Base-by-base conservation (phyloP, 2,329 filamentous ascomycete genomes). In the Beauveria brongniartii region DNA sequence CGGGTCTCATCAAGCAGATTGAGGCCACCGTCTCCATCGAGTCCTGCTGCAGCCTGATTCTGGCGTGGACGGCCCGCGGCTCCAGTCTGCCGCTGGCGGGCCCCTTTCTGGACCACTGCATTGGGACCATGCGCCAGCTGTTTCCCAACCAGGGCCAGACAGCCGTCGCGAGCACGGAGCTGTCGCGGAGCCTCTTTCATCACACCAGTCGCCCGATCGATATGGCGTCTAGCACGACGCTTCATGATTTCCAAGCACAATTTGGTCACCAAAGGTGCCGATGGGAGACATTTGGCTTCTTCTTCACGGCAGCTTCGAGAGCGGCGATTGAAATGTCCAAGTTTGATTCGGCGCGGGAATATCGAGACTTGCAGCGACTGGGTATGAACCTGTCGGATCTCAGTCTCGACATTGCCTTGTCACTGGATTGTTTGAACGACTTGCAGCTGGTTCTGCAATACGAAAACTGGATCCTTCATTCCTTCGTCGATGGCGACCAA, bases 391-490 rank as follows among this genome's bases (percentile, higher is more conserved):
- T 62, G 12, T 62, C 62, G n/a, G 69, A 69, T 55, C 48, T 46
- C 1, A 67, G 65, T 40, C 59, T 71, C 9, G 67, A 71, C 5
- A 63, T 66, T 9, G 65, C 62, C n/a, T 54, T 70, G 2, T 64
- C 66, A 1, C 57, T 70, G 1, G 69, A 72, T 51, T 68, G 65
- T 44, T 41, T 80, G 34, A 78, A 79, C 59, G 75, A 79, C 64
- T 64, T 80, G 28, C 77, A 79, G 59, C 66, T 79, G 3, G 63
- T 77, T 5, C 63, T 78, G 5, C 77, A 79, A 59, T 79, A 78
- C 53, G 77, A 79, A 59, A 78, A 77, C 28, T 78, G 75, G 41
- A 77, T 78, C n/a, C 65, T 76, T 1, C 75, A 78, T 60, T 75
- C 76, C 0, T 70, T 73, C 40, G 71, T 77, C 1, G 70, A 77